Evolutionary conservation across 192 early-diverging fungal genomes (phyloP), one percentile per base, ranked within the genome.

Genomic region (Coemansia javaensis): DNA sequence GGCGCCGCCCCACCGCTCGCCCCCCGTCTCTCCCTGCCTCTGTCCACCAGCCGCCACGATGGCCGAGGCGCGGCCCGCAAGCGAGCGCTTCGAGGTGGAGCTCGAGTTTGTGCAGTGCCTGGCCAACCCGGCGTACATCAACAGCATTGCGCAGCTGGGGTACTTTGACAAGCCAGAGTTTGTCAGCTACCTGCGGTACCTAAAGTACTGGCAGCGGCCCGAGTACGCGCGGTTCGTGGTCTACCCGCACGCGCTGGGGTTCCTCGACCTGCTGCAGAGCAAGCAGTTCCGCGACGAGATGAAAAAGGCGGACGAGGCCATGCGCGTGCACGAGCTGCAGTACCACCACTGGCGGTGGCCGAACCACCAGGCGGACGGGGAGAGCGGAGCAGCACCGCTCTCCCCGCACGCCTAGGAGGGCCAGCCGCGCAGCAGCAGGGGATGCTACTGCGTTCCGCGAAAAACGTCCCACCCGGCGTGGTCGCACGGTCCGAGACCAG

Each of bases 31-130:
- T n/a, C n/a, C n/a, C n/a, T n/a, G n/a, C n/a, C n/a, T n/a, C n/a
- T n/a, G n/a, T n/a, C n/a, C n/a, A n/a, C n/a, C n/a, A n/a, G n/a
- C n/a, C n/a, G n/a, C n/a, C n/a, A n/a, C n/a, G n/a, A n/a, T n/a
- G n/a, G n/a, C n/a, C n/a, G n/a, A n/a, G 28, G 39, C 44, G 2
- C 44, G 38, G 52, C 53, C 56, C 38, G 11, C 40, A 45, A 63
- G 72, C 43, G 77, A 79, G 48, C 82, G 93, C 17, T 94, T 94
- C 51, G 81, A 86, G 58, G 81, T 92, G 15, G 93, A 97, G 68
- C 80, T 97, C 28, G 94, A 98, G 72, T 98, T 98, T 79, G 77
- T 98, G 12, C 91, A 94, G 66, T 91, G 88, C 53, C 75, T 98
- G 12, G 81, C 91, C 28, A 98, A 95, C 65, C 94, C 94, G 15